Evolutionary conservation across 768 basidiomycete genomes (phyloP).

Genomic region (Auriscalpium vulgare): DNA sequence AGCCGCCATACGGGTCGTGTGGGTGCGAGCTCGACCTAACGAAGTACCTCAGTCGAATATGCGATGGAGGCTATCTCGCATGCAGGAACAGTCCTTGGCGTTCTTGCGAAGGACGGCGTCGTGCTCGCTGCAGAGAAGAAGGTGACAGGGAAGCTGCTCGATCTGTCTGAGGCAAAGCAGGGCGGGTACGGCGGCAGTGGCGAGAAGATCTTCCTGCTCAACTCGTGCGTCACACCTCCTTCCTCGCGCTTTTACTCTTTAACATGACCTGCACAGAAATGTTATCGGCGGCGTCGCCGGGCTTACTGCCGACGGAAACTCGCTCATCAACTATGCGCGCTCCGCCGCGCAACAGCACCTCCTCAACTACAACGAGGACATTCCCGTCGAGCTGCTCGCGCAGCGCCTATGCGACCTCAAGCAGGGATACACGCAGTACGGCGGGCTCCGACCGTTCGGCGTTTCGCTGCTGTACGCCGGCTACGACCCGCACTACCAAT

Average conservation of each 20-base stretch:
- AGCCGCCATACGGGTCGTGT: conserved; percentile 22
- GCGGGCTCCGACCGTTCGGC: conserved; percentile 96
- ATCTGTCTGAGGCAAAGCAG: conserved; percentile 78
- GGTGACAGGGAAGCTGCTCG: conserved; percentile 94
- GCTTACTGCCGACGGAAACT: conserved; percentile 95
- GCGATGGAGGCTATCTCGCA: conserved; percentile 99
- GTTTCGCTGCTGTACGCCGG: conserved; percentile 96
- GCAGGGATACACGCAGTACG: conserved; percentile 96
- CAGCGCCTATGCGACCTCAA: conserved; percentile 95
- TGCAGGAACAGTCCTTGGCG: conserved; percentile 88
- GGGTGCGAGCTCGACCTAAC: not conserved
- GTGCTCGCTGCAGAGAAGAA: conserved; percentile 95
- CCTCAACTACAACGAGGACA: conserved; percentile 90
- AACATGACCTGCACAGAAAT: conserved; percentile 48
- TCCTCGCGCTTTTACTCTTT: not conserved
- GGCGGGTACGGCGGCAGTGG: conserved; percentile 92
- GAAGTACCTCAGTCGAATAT: conserved; percentile 74
- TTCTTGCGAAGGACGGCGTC: conserved; percentile 84
- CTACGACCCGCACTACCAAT: conserved; percentile 90
- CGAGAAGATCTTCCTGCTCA: conserved; percentile 96
- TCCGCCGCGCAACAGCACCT: conserved; percentile 86
- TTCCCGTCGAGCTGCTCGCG: conserved; percentile 92
- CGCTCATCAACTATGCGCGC: conserved; percentile 90
- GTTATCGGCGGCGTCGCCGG: conserved; percentile 94
- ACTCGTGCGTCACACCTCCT: conserved; percentile 50